These are phyloP conservation scores for Sporothrix curviconia DNA, from an alignment of 2,329 filamentous ascomycete species.

Conservation along the genomic window DNA sequence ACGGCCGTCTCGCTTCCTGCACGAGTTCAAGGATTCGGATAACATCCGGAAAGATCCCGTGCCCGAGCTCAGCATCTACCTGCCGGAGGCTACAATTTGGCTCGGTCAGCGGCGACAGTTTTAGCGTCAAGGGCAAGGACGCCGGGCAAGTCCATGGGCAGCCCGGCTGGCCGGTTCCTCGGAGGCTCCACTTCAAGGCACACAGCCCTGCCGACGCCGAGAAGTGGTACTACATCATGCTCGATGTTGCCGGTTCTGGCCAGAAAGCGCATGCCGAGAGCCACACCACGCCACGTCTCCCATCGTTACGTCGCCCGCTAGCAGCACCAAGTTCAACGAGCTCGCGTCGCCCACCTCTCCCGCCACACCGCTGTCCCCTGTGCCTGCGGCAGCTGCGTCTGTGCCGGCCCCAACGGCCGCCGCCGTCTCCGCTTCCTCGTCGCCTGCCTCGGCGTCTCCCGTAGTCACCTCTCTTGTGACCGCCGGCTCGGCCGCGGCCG, in stretches of 20 bases:
- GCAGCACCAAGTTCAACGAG: background rate
- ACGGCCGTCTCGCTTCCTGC: constrained; percentile 78
- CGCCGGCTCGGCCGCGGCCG: constrained; percentile 18
- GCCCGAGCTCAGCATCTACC: constrained; percentile 83
- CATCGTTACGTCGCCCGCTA: constrained; percentile 23
- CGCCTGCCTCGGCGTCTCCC: background rate
- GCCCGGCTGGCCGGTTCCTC: constrained; percentile 72
- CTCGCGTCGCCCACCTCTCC: background rate
- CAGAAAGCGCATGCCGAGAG: constrained; percentile 31
- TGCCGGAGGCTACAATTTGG: constrained; percentile 85
- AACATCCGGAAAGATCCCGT: constrained; percentile 61
- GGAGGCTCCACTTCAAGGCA: constrained; percentile 82
- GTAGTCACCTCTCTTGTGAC: background rate
- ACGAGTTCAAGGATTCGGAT: constrained; percentile 95
- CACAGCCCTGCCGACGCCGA: constrained; percentile 71
- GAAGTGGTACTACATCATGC: constrained; percentile 77
- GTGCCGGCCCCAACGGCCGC: background rate
- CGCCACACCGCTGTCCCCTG: background rate
- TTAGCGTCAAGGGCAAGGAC: constrained; percentile 94
- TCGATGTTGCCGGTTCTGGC: constrained; percentile 49
- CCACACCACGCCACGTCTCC: constrained; percentile 29
- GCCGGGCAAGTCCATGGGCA: constrained; percentile 70
- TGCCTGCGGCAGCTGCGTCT: background rate
- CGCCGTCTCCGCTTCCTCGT: background rate
- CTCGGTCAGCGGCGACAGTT: constrained; percentile 66